These are phyloP conservation scores for Plantago elongata DNA, from an alignment of 257 asterid species.

Conservation along the genomic window DNA sequence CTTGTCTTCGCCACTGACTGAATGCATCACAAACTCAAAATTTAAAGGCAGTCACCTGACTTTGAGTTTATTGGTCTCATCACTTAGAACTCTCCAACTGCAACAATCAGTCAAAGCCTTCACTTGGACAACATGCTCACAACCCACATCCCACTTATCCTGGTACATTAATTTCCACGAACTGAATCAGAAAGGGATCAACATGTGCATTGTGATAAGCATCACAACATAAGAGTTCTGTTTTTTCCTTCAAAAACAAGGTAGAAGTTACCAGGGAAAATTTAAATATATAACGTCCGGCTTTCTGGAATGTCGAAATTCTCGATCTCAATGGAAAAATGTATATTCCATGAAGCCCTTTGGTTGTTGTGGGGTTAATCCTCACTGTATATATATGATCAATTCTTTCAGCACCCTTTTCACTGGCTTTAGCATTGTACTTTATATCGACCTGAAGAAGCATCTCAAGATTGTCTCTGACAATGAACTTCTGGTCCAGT, in stretches of 20 bases:
- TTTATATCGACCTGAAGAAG: conserved; percentile 20
- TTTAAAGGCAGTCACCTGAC: conserved; percentile 34
- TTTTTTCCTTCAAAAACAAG: not conserved
- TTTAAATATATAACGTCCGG: conserved; percentile 42
- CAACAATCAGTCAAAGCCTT: conserved; percentile 32
- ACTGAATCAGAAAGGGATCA: conserved; percentile 18
- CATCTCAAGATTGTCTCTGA: conserved; percentile 39
- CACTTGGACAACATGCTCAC: conserved; percentile 37
- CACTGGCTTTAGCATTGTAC: not conserved
- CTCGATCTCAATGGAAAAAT: conserved; percentile 29
- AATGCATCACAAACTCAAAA: not conserved
- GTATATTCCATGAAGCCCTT: conserved; percentile 48
- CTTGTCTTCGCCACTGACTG: no score
- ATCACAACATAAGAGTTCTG: not conserved
- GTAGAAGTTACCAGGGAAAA: conserved; percentile 50
- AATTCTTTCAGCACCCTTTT: not conserved
- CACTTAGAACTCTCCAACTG: conserved; percentile 40
- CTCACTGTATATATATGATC: conserved; percentile 29
- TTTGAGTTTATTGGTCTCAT: conserved; percentile 14
- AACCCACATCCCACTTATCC: conserved; percentile 25
- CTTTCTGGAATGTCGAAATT: conserved; percentile 31
- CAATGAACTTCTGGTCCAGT: conserved; percentile 46
- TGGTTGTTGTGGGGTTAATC: conserved; percentile 22
- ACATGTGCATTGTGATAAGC: not conserved
- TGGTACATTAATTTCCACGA: conserved; percentile 22